These are phyloP conservation scores for Coleophoma crateriformis DNA, from an alignment of 2,329 filamentous ascomycete species.

Conservation along the genomic window DNA sequence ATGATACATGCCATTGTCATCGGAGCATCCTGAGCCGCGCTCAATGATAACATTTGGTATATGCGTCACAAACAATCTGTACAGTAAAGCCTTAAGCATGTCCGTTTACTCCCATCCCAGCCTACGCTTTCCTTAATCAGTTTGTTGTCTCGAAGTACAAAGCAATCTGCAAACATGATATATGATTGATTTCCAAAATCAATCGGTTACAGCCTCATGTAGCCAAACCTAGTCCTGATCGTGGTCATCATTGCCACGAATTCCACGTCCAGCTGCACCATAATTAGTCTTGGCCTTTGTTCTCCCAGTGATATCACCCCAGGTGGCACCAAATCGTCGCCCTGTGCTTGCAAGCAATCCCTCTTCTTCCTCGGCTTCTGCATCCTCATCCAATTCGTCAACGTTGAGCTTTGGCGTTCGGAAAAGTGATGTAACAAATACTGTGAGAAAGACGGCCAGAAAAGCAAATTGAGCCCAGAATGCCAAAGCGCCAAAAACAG, in stretches of 20 bases:
- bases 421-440: slow-evolving; percentile 75
- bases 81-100: too few relatives aligned
- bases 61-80: too few relatives aligned
- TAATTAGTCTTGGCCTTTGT: slow-evolving; percentile 11
- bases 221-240: slow-evolving; percentile 6
- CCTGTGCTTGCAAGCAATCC: slow-evolving; percentile 80
- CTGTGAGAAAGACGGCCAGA: slow-evolving; percentile 73
- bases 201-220: too few relatives aligned
- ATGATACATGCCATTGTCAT: too few relatives aligned
- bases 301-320: slow-evolving; percentile 71
- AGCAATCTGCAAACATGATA: too few relatives aligned
- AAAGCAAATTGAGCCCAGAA: slow-evolving; percentile 98
- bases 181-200: too few relatives aligned
- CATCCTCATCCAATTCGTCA: slow-evolving; percentile 77
- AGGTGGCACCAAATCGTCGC: slow-evolving; percentile 76
- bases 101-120: too few relatives aligned
- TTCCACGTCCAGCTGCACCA: slow-evolving; percentile 13
- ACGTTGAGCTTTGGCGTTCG: slow-evolving; percentile 73
- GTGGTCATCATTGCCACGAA: slow-evolving; percentile 16
- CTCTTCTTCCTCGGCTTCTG: slow-evolving; percentile 90
- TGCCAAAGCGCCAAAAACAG: slow-evolving; percentile 85
- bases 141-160: too few relatives aligned
- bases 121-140: too few relatives aligned
- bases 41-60: too few relatives aligned
- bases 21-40: too few relatives aligned